Evolutionary conservation across 2,329 filamentous ascomycete species (phyloP), one percentile per base, ranked within the genome.

Genomic region (Shiraia sp.): DNA sequence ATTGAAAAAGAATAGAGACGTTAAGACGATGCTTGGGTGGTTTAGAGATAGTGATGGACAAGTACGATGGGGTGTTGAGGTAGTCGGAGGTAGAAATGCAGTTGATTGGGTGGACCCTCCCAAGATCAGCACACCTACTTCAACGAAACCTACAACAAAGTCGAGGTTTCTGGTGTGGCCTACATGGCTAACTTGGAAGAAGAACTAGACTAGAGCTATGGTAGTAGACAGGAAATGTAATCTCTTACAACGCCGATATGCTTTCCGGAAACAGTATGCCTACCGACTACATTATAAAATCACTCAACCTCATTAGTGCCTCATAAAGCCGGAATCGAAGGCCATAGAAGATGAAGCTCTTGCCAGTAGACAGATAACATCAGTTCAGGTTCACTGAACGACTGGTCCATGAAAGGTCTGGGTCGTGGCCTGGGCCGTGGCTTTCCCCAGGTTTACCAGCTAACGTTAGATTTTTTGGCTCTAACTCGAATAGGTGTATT

Each of bases 31-130:
- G 48, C 15, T 61, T 9, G 53, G 51, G 5, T 61, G 56, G 54
- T 63, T 60, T 42, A 52, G 42, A 19, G 47, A 43, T 8, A 28
- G 31, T 8, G 45, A 57, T 15, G 51, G 56, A 1, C 36, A 55
- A 17, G 38, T 51, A 8, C 42, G 52, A 36, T 59, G 56, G 54
- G 56, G 56, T 10, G 30, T 63, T 19, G 54, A 63, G 30, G 47
- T 61, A 14, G 53, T 60, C 26, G 53, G 55, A 10, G 48, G 51
- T 6, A 34, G 37, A 3, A 40, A 52, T 22, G 34, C 52, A 8
- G 50, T 53, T 7, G 28, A 50, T 9, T 59, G 53, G 47, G 53
- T 58, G 2, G 42, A 51, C 24, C 32, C 42, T 6, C 50, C 50
- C 2, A 42, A 47, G 17, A 13, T 35, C 6, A 38, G 27, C 10